phyloP scores from a whole-genome alignment of 768 basidiomycete genomes.

The Termitomyces sp. region DNA sequence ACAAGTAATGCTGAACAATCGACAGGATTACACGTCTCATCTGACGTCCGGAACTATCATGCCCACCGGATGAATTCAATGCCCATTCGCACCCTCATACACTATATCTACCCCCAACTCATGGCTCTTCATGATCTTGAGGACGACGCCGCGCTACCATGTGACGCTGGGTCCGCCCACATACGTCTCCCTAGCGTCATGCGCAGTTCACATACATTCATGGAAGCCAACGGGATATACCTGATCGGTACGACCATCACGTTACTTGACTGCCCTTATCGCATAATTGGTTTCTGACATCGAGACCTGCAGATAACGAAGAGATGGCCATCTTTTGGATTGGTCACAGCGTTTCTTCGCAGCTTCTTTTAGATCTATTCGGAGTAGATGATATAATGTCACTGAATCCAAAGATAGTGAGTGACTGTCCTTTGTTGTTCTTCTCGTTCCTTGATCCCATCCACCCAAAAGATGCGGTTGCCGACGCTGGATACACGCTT shows the following conservation, averaged over 20 bases:
- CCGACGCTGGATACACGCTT: slow-evolving; percentile 69
- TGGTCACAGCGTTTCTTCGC: slow-evolving; percentile 75
- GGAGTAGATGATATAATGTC: slow-evolving; percentile 73
- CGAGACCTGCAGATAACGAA: slow-evolving; percentile 64
- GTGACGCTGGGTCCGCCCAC: slow-evolving; percentile 40
- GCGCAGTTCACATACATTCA: slow-evolving; percentile 77
- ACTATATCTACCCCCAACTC: slow-evolving; percentile 82
- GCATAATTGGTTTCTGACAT: neutral
- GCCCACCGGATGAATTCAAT: slow-evolving; percentile 71
- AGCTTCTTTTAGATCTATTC: slow-evolving; percentile 78
- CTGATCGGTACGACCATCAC: slow-evolving; percentile 60
- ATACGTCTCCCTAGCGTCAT: slow-evolving; percentile 71
- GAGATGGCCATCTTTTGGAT: slow-evolving; percentile 89
- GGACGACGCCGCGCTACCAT: slow-evolving; percentile 64
- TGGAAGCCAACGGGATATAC: slow-evolving; percentile 92
- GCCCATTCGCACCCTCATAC: slow-evolving; percentile 64
- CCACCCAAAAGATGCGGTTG: slow-evolving; percentile 48
- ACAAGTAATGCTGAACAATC: neutral
- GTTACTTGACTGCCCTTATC: slow-evolving; percentile 1
- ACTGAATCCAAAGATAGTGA: slow-evolving; percentile 66
- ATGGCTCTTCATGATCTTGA: slow-evolving; percentile 85
- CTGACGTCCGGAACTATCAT: slow-evolving; percentile 90
- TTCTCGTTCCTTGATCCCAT: neutral
- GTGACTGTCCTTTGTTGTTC: slow-evolving; percentile 10
- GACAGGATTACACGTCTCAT: slow-evolving; percentile 77